These are phyloP conservation scores for Cadophora gregata DNA, from an alignment of 2,329 filamentous ascomycete genomes.

Conservation along the genomic window DNA sequence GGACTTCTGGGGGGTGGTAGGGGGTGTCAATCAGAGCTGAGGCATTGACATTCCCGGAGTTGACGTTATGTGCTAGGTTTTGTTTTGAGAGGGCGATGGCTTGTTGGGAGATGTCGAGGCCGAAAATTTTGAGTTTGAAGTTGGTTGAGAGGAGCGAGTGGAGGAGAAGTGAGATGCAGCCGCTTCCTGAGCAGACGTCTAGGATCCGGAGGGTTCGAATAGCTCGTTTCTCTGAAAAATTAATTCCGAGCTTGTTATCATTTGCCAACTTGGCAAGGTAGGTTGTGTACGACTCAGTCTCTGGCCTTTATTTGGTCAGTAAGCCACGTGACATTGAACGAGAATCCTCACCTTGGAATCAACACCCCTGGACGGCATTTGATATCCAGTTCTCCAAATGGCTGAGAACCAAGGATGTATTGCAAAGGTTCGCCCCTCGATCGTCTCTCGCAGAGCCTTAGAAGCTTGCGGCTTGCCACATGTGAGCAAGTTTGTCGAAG, in stretches of 20 bases:
- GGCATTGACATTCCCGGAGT: conserved; percentile 36
- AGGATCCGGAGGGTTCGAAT: conserved; percentile 62
- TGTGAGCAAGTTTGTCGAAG: neutral
- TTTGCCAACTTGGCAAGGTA: conserved; percentile 52
- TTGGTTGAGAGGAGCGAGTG: conserved; percentile 46
- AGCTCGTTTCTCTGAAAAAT: neutral
- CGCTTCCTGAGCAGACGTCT: conserved; percentile 89
- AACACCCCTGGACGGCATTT: conserved; percentile 78
- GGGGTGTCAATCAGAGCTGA: neutral
- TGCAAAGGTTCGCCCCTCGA: conserved; percentile 78
- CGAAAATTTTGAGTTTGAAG: conserved; percentile 61
- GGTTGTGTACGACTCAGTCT: conserved; percentile 73
- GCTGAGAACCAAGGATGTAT: conserved; percentile 87
- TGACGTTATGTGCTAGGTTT: conserved; percentile 65
- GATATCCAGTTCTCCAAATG: conserved; percentile 84
- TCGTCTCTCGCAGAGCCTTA: conserved; percentile 55
- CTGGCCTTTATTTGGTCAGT: conserved; percentile 52
- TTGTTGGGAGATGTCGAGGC: conserved; percentile 72
- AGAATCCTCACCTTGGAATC: conserved; percentile 70
- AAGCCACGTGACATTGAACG: conserved; percentile 19
- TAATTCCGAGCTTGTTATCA: neutral
- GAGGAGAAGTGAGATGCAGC: conserved; percentile 84
- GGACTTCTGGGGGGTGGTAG: conserved; percentile 8
- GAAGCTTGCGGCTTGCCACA: conserved; percentile 38
- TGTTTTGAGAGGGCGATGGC: conserved; percentile 69